A percentile compares a stretch with the other conserved stretches of the same genome.
These are phyloP conservation scores for Xylaria hypoxylon DNA, from an alignment of 2,329 filamentous ascomycete species.

Conservation along the genomic window DNA sequence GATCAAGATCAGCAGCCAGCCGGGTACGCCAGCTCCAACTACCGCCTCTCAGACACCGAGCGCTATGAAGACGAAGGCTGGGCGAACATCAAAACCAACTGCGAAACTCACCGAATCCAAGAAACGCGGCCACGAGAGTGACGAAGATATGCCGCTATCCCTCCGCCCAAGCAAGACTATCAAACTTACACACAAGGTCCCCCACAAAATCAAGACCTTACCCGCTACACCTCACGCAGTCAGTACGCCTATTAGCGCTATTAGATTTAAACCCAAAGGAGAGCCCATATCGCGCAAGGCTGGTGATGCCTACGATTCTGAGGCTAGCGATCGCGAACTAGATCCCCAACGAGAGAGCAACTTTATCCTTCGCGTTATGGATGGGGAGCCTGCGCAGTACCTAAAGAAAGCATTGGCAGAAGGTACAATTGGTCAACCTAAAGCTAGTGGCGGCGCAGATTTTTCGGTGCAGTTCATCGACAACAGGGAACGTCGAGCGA, in stretches of 20 bases:
- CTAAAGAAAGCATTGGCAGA: slow-evolving; percentile 80
- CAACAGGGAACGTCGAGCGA: slow-evolving; percentile 76
- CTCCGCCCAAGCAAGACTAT: slow-evolving; percentile 63
- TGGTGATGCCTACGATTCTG: slow-evolving; percentile 95
- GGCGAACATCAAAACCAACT: slow-evolving; percentile 69
- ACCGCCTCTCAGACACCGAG: slow-evolving; percentile 42
- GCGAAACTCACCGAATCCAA: slow-evolving; percentile 68
- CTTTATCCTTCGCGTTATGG: slow-evolving; percentile 88
- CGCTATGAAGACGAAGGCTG: slow-evolving; percentile 67
- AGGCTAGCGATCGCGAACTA: slow-evolving; percentile 87
- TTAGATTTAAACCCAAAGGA: slow-evolving; percentile 75
- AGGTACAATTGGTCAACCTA: slow-evolving; percentile 77
- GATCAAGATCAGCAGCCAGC: slow-evolving; percentile 54
- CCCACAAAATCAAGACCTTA: slow-evolving; percentile 51
- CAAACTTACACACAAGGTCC: slow-evolving; percentile 65
- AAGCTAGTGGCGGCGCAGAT: slow-evolving; percentile 76
- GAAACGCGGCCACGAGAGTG: slow-evolving; percentile 70
- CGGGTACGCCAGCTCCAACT: slow-evolving; percentile 48
- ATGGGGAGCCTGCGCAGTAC: slow-evolving; percentile 87
- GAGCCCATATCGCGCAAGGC: slow-evolving; percentile 74
- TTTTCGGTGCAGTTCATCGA: slow-evolving; percentile 85
- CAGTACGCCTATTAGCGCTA: slow-evolving; percentile 52
- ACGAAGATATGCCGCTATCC: slow-evolving; percentile 56
- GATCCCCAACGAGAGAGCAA: slow-evolving; percentile 92
- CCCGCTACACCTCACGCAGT: slow-evolving; percentile 47